Base-by-base conservation (phyloP, 345 rosid species). In the Ricinus communis region DNA sequence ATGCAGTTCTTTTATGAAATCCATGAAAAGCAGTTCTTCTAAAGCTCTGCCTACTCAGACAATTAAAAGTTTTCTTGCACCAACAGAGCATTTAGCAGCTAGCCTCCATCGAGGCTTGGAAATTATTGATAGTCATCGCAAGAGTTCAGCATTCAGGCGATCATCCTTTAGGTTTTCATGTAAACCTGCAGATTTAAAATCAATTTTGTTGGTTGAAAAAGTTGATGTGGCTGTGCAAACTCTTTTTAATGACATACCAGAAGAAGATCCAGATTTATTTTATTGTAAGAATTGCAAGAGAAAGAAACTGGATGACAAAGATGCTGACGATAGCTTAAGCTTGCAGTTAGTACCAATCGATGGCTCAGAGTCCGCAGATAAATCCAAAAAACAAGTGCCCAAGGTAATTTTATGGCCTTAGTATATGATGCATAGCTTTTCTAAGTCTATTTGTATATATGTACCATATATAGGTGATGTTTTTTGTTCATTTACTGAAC, bases 61-160 rank as follows among this genome's bases (percentile, higher is more conserved):
- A 70, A 84, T 70, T 69, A 83, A 54, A 76, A 79, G 75, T 71
- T 63, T 72, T 61, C 77, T 70, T 75, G 81, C 79, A 61, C 77
- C 90, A 68, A 88, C 90, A 52, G 90, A 85, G 57, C 81, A 87
- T 79, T 77, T 96, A 84, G 99, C 95, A n/a, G 95, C 97, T 74
- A 96, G 99, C 83, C 96, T 96, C 71, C 91, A 93, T 59, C 91
- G 87, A 56, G 99, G 98, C 76, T 84, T 96, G 81, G 93, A 91
- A 82, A 88, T 91, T 80, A 84, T 96, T 62, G 97, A 81, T 52
- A 67, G 76, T 72, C 89, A 90, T 54, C 82, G 86, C 75, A 90
- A 81, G 84, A 91, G 87, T 86, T 84, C 90, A 45, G 88, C 90
- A 64, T 82, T 87, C 60, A 85, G 95, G 83, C 78, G 85, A 60